Conservation (phyloP, 495 filamentous ascomycete species). For the Acidomyces sp. region DNA sequence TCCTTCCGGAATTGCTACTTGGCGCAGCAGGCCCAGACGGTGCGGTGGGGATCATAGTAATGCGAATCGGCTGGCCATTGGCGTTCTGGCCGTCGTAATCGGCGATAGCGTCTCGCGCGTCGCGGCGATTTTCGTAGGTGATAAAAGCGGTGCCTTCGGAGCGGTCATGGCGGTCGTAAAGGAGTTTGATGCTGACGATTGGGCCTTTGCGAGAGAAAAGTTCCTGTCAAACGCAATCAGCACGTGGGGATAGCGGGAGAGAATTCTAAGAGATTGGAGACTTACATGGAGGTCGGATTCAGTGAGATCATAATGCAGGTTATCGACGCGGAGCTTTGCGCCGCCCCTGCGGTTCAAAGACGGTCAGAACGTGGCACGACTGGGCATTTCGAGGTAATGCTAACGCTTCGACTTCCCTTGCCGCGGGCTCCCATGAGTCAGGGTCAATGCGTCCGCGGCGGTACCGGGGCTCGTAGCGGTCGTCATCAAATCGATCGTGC, state of each 20-base stretch:
- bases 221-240: conserved; percentile 45
- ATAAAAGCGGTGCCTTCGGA: conserved; percentile 78
- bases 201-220: conserved; percentile 70
- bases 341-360: conserved; percentile 29
- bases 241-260: neutral
- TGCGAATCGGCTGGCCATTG: conserved; percentile 73
- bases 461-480: conserved; percentile 14
- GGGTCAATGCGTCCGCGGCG: too few relatives aligned
- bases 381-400: too few relatives aligned
- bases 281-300: conserved; percentile 64
- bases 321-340: conserved; percentile 72
- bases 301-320: conserved; percentile 86
- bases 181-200: conserved; percentile 53
- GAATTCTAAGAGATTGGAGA: neutral
- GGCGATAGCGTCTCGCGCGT: conserved; percentile 60
- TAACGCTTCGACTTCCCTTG: too few relatives aligned
- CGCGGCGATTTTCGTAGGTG: conserved; percentile 53
- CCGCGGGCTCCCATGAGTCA: too few relatives aligned
- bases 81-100: conserved; percentile 89
- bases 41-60: conserved; percentile 50
- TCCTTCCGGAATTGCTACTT: conserved; percentile 19
- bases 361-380: too few relatives aligned
- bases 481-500: conserved; percentile 57
- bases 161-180: conserved; percentile 83
- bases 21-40: conserved; percentile 39